Evolutionary conservation across 345 rosid species (phyloP).

Genomic region (Salix udensis): DNA sequence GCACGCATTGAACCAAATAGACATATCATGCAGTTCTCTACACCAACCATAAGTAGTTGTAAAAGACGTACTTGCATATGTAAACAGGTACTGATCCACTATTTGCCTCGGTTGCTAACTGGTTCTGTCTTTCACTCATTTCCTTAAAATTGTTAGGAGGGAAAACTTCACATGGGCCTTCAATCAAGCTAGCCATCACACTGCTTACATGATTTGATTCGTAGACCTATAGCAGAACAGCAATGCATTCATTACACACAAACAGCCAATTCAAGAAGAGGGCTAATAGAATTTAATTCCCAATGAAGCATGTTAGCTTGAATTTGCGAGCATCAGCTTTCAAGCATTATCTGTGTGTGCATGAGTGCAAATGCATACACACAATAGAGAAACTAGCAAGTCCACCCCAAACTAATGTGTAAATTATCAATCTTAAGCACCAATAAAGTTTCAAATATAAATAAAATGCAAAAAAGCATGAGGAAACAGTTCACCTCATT

Average conservation of each 20-base stretch:
- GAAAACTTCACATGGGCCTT: constrained; percentile 59
- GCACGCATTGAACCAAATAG: neutral
- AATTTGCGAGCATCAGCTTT: neutral
- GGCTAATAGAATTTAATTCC: neutral
- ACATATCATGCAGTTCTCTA: neutral
- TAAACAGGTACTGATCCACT: constrained; percentile 37
- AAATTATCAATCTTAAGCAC: neutral
- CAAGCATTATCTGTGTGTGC: neutral
- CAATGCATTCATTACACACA: neutral
- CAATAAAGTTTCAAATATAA: neutral
- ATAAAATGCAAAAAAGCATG: neutral
- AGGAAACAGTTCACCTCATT: constrained; percentile 44
- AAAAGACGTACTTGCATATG: constrained; percentile 54
- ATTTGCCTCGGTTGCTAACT: constrained; percentile 33
- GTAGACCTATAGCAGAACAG: constrained; percentile 43
- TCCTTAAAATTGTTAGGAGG: constrained; percentile 48
- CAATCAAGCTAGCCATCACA: constrained; percentile 46
- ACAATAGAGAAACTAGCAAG: neutral
- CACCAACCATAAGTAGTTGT: constrained; percentile 1
- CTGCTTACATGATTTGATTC: constrained; percentile 56
- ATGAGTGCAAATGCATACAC: neutral
- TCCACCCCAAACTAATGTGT: neutral
- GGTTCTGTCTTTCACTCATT: constrained; percentile 41
- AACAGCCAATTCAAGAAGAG: constrained; percentile 4
- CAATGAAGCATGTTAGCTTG: neutral